Percentiles rank a stretch among this genome's conserved stretches.
Evolutionary conservation across 1,284 basidiomycete genomes (phyloP).

Genomic region (Caloboletus firmus): DNA sequence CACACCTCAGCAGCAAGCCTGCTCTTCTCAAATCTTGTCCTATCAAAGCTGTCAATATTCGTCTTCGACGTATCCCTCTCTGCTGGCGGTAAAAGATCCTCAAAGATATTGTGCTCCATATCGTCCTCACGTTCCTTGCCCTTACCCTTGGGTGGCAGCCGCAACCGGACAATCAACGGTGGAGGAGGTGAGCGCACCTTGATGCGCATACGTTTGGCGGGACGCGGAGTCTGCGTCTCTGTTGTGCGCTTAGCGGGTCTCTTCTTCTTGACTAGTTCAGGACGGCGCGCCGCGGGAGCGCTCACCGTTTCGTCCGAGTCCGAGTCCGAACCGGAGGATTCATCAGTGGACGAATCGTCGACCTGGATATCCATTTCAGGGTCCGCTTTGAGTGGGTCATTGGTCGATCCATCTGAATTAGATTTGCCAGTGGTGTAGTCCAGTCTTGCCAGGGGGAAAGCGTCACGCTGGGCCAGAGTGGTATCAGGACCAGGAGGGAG

Average conservation of each 20-base stretch:
- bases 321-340: conserved; percentile 36
- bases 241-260: conserved; percentile 27
- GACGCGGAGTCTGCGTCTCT: conserved; percentile 29
- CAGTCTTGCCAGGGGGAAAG: conserved; percentile 2
- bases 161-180: conserved; percentile 50
- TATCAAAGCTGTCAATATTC: conserved; percentile 65
- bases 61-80: conserved; percentile 82
- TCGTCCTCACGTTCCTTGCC: conserved; percentile 64
- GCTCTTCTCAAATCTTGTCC: conserved; percentile 74
- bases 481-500: conserved; percentile 23
- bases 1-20: conserved; percentile 69
- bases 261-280: conserved; percentile 32
- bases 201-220: conserved; percentile 42
- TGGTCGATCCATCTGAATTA: conserved; percentile 5
- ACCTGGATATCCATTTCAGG: conserved; percentile 24
- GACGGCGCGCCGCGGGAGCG: conserved; percentile 11
- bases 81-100: conserved; percentile 69
- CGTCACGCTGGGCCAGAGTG: conserved; percentile 8
- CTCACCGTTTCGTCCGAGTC: conserved; percentile 30
- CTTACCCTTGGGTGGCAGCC: conserved; percentile 56
- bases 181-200: conserved; percentile 39
- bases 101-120: conserved; percentile 66
- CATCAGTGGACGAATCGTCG: conserved; percentile 25
- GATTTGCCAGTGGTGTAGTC: conserved; percentile 6
- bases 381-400: conserved; percentile 2